These are phyloP conservation scores for Caryopteris hybrid DNA, from an alignment of 305 asterid genomes.

Conservation along the genomic window DNA sequence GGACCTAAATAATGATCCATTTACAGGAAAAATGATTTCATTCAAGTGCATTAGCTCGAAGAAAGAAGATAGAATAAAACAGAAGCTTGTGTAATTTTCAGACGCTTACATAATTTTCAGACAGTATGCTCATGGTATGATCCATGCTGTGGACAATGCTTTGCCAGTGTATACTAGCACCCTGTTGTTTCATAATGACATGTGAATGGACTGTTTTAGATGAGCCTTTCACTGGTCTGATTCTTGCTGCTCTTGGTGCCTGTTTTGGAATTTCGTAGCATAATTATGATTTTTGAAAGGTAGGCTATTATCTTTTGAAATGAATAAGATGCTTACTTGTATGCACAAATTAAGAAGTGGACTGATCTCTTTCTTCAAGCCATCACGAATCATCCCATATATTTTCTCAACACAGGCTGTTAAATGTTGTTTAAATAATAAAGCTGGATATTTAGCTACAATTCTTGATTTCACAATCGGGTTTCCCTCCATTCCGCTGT, in stretches of 20 bases:
- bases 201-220: conserved; percentile 66
- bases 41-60: conserved; percentile 15
- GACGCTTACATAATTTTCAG: conserved; percentile 63
- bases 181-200: conserved; percentile 64
- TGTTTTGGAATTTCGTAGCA: conserved; percentile 37
- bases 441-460: conserved; percentile 92
- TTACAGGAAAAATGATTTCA: background rate
- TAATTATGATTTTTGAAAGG: conserved; percentile 11
- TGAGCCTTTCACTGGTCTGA: conserved; percentile 70
- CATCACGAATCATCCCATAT: conserved; percentile 87
- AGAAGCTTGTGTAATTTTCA: background rate
- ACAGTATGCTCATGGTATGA: conserved; percentile 58
- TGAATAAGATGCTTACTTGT: conserved; percentile 49
- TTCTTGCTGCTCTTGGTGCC: conserved; percentile 92
- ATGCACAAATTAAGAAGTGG: conserved; percentile 79
- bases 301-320: background rate
- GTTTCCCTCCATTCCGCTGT: conserved; percentile 92
- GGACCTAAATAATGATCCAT: conserved; percentile 51
- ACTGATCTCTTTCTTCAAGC: conserved; percentile 81
- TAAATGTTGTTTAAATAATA: conserved; percentile 88
- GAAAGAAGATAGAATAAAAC: conserved; percentile 13
- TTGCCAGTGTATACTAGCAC: conserved; percentile 81
- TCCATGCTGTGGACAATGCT: conserved; percentile 69
- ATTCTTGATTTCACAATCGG: conserved; percentile 62
- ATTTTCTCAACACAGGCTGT: conserved; percentile 94